These are phyloP conservation scores for Citrullus colocynthis DNA, from an alignment of 306 rosid genomes.

Conservation along the genomic window DNA sequence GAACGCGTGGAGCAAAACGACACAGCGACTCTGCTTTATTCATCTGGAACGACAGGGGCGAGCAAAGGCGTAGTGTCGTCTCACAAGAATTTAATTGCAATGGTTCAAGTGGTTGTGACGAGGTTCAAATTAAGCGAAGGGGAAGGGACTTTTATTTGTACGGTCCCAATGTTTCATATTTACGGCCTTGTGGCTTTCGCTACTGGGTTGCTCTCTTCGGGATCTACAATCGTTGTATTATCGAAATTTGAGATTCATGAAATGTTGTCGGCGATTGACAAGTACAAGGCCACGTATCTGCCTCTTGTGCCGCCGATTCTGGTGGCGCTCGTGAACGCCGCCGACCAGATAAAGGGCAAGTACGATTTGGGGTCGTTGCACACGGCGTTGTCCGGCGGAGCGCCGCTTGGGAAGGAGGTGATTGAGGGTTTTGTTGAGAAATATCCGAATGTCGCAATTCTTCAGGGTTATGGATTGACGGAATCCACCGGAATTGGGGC, in stretches of 20 bases:
- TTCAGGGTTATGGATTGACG: constrained; percentile 83
- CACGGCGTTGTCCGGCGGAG: constrained; percentile 57
- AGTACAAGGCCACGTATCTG: constrained; percentile 36
- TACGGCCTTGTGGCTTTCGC: constrained; percentile 70
- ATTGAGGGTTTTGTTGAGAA: constrained; percentile 63
- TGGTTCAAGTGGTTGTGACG: constrained; percentile 36
- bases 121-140: constrained; percentile 25
- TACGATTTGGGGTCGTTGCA: constrained; percentile 55
- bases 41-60: constrained; percentile 84
- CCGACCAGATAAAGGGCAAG: constrained; percentile 39
- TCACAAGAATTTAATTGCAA: constrained; percentile 53
- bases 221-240: constrained; percentile 57
- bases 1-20: constrained; percentile 57
- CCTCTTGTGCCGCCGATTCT: constrained; percentile 87
- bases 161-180: constrained; percentile 88
- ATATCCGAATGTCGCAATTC: constrained; percentile 41
- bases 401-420: constrained; percentile 81
- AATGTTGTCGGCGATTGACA: constrained; percentile 48
- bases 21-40: constrained; percentile 73
- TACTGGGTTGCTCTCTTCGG: constrained; percentile 42
- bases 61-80: constrained; percentile 90
- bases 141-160: constrained; percentile 49
- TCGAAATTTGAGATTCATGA: constrained; percentile 76
- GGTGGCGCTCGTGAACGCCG: constrained; percentile 57
- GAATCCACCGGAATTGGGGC: constrained; percentile 78